A percentile compares a stretch with the other conserved stretches of the same genome.
These are phyloP conservation scores for Dactylellina drechsleri DNA, from an alignment of 2,329 filamentous ascomycete genomes.

Conservation along the genomic window DNA sequence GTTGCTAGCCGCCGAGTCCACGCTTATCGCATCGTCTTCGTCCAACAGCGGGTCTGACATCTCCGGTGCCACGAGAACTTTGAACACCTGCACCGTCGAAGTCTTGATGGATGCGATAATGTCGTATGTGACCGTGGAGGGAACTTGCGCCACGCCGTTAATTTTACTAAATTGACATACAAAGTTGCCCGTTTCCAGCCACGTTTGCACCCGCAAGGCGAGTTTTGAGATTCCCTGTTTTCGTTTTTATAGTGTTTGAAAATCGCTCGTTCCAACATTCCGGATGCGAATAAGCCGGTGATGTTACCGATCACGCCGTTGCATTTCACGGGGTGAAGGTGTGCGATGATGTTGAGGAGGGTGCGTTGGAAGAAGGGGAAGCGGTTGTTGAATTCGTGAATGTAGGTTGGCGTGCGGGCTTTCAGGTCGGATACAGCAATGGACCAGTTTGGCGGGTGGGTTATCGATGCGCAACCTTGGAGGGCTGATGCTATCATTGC, in stretches of 20 bases:
- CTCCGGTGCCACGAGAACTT: slow-evolving; percentile 45
- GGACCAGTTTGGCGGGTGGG: slow-evolving; percentile 47
- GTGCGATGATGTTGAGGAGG: slow-evolving; percentile 65
- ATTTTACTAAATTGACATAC: slow-evolving; percentile 65
- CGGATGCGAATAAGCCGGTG: slow-evolving; percentile 66
- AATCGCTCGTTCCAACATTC: slow-evolving; percentile 64
- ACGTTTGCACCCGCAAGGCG: slow-evolving; percentile 64
- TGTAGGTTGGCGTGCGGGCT: slow-evolving; percentile 37
- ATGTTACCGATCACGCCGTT: slow-evolving; percentile 66
- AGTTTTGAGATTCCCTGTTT: slow-evolving; percentile 64
- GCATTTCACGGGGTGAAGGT: slow-evolving; percentile 67
- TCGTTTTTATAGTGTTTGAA: slow-evolving; percentile 65
- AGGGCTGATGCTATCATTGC: slow-evolving; percentile 64
- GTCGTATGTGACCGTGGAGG: slow-evolving; percentile 65
- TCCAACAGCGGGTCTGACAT: slow-evolving; percentile 41
- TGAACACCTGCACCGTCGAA: slow-evolving; percentile 48
- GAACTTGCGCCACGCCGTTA: slow-evolving; percentile 64
- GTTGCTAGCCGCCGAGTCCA: slow-evolving; percentile 43
- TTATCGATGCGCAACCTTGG: slow-evolving; percentile 39
- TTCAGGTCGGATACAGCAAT: slow-evolving; percentile 48
- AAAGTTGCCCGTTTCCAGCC: slow-evolving; percentile 68
- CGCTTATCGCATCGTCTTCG: slow-evolving; percentile 45
- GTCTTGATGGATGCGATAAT: slow-evolving; percentile 62
- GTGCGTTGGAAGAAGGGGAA: slow-evolving; percentile 56
- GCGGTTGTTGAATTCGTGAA: slow-evolving; percentile 52